Evolutionary conservation across 2,329 filamentous ascomycete genomes (phyloP).

Genomic region (Aspergillus luchuensis): DNA sequence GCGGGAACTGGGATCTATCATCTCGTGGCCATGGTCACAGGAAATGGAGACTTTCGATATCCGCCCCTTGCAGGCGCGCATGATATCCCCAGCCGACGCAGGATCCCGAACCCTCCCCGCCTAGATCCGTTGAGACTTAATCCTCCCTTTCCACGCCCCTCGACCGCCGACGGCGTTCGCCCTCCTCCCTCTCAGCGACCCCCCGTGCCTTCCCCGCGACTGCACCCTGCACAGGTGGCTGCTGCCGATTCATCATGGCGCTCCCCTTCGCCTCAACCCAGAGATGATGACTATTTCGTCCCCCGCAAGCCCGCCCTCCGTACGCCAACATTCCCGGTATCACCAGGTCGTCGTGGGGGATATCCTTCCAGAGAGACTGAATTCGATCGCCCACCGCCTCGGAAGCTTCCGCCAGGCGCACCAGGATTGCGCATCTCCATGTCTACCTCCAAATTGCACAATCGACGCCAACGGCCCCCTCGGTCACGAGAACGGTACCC

Average conservation of each 20-base stretch:
- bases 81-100: slow-evolving; percentile 34
- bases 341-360: slow-evolving; percentile 22
- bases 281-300: slow-evolving; percentile 9
- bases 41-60: slow-evolving; percentile 41
- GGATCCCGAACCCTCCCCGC: slow-evolving; percentile 32
- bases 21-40: slow-evolving; percentile 49
- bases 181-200: slow-evolving; percentile 25
- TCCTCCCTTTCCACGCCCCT: slow-evolving; percentile 30
- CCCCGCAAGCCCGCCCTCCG: slow-evolving; percentile 23
- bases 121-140: slow-evolving; percentile 34
- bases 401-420: slow-evolving; percentile 30
- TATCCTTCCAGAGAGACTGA: slow-evolving; percentile 26
- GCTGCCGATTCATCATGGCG: slow-evolving; percentile 22
- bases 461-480: slow-evolving; percentile 29
- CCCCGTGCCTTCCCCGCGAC: slow-evolving; percentile 23
- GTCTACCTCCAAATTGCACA: slow-evolving; percentile 38
- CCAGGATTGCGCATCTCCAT: slow-evolving; percentile 39
- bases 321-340: slow-evolving; percentile 25
- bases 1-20: slow-evolving; percentile 36
- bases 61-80: slow-evolving; percentile 35
- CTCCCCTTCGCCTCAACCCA: slow-evolving; percentile 20
- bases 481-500: slow-evolving; percentile 29
- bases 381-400: slow-evolving; percentile 27
- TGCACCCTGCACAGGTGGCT: slow-evolving; percentile 16
- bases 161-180: slow-evolving; percentile 20